phyloP scores from a whole-genome alignment of 306 rosid genomes.

The Cicer judaicum region DNA sequence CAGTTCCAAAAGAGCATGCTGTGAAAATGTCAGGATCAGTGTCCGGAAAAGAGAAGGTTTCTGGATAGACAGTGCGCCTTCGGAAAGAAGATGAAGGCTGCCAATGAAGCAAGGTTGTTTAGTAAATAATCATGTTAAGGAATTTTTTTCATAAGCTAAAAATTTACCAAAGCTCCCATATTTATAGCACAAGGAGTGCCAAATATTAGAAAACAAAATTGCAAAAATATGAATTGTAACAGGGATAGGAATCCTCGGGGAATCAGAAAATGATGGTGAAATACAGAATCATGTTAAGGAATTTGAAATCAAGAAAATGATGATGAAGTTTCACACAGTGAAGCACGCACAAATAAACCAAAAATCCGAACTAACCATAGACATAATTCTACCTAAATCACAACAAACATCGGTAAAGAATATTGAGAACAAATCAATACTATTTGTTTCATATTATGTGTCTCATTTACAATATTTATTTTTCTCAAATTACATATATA shows the following conservation, averaged over 20 bases:
- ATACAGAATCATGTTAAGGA: slow-evolving; percentile 17
- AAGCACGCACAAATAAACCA: slow-evolving; percentile 2
- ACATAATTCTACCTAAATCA: background rate
- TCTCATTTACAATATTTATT: no score
- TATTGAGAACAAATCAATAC: no score
- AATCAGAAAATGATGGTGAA: background rate
- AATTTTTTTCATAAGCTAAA: background rate
- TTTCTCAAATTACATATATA: no score
- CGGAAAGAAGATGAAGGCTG: slow-evolving; percentile 77
- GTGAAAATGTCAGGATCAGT: slow-evolving; percentile 63
- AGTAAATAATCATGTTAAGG: background rate
- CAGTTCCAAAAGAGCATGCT: slow-evolving; percentile 50
- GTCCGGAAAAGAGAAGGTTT: slow-evolving; percentile 62
- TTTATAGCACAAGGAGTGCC: background rate
- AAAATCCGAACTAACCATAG: slow-evolving; percentile 29
- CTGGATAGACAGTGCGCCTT: slow-evolving; percentile 69
- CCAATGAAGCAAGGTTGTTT: slow-evolving; percentile 36
- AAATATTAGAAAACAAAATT: background rate
- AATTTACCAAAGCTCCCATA: background rate
- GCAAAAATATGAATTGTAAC: background rate
- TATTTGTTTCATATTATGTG: no score
- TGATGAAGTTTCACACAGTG: background rate
- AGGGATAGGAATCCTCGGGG: no score
- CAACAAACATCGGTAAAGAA: background rate
- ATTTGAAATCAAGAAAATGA: slow-evolving; percentile 18